Evolutionary conservation across 208 protist genomes (phyloP).

Genomic region (Trypanosoma boissoni): DNA sequence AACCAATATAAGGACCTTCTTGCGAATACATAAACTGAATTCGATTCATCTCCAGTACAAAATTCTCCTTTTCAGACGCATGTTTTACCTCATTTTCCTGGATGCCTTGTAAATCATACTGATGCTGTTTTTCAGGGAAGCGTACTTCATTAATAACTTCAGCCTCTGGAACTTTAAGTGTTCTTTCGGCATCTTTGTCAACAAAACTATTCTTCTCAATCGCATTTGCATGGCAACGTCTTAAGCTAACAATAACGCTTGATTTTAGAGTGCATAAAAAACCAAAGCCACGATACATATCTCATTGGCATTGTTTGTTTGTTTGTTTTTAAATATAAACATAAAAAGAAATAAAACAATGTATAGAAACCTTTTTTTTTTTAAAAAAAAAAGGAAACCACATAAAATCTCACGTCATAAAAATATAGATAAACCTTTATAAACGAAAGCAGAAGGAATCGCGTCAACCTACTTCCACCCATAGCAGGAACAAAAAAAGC

Average conservation of each 20-base stretch:
- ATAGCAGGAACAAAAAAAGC: no score
- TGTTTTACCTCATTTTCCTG: slow-evolving; percentile 39
- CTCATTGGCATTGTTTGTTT: neutral
- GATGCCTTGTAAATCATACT: slow-evolving; percentile 18
- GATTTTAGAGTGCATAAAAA: neutral
- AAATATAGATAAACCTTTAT: no score
- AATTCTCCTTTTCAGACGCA: slow-evolving; percentile 41
- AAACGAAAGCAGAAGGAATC: no score
- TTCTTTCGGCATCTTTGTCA: neutral
- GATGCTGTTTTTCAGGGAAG: slow-evolving; percentile 3
- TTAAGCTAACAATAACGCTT: neutral
- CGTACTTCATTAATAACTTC: slow-evolving; percentile 54
- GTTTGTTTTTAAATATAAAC: neutral
- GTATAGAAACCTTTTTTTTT: slow-evolving; percentile 10
- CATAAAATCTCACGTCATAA: no score
- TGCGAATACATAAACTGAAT: slow-evolving; percentile 79
- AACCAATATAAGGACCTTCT: slow-evolving; percentile 78
- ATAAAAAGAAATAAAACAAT: slow-evolving; percentile 8
- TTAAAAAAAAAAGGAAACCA: no score
- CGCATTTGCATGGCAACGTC: neutral
- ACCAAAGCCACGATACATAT: neutral
- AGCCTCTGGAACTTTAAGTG: slow-evolving; percentile 18
- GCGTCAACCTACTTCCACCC: no score
- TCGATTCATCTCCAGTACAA: slow-evolving; percentile 57
- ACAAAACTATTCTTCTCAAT: neutral